These are phyloP conservation scores for Penstemon barbatus DNA, from an alignment of 257 asterid species.

Conservation along the genomic window DNA sequence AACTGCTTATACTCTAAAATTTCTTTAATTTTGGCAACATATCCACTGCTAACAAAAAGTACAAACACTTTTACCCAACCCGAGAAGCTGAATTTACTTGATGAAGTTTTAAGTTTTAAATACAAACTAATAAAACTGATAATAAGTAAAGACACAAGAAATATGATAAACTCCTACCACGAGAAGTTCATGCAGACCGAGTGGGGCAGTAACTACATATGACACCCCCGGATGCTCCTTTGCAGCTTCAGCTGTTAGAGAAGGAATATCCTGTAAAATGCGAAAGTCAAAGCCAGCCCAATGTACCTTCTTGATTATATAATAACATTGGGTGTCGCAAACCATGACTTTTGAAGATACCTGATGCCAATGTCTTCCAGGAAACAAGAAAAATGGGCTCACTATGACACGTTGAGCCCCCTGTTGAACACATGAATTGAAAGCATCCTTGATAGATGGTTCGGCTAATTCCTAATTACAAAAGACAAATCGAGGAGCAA, in stretches of 20 bases:
- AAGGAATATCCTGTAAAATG: conserved; percentile 73
- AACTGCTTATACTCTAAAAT: not conserved
- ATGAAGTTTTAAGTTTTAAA: not conserved
- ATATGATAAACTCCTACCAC: conserved; percentile 50
- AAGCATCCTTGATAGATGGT: conserved; percentile 91
- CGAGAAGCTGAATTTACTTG: not conserved
- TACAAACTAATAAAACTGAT: not conserved
- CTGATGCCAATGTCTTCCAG: conserved; percentile 96
- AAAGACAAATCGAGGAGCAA: conserved; percentile 12
- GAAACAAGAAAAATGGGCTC: conserved; percentile 93
- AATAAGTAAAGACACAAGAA: conserved; percentile 15
- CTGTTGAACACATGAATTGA: conserved; percentile 67
- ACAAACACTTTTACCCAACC: not conserved
- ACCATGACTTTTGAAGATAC: conserved; percentile 34
- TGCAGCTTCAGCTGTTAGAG: conserved; percentile 93
- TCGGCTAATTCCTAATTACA: conserved; percentile 80
- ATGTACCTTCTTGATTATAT: not conserved
- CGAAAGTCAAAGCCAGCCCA: conserved; percentile 16
- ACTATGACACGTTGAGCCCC: conserved; percentile 87
- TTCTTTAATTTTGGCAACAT: not conserved
- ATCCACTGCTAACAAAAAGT: not conserved
- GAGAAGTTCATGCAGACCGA: conserved; percentile 79
- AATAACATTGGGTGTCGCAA: not conserved
- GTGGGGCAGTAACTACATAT: conserved; percentile 75
- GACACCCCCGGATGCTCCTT: conserved; percentile 86